These are phyloP conservation scores for Setaria viridis DNA, from an alignment of 202 grass and related monocot species.

Conservation along the genomic window DNA sequence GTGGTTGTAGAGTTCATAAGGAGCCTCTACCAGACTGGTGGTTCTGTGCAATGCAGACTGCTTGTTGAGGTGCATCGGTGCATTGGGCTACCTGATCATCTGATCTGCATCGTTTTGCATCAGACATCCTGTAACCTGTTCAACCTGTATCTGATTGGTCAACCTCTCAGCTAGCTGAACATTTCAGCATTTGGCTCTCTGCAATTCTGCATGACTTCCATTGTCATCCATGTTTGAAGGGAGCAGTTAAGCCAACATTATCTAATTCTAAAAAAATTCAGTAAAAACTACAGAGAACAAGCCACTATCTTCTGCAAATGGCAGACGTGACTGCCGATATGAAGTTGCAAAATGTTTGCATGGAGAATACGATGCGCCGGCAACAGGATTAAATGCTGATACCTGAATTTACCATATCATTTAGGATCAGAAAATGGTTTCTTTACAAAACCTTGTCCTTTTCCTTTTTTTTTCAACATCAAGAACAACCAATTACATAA, in stretches of 20 bases:
- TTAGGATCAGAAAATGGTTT: slow-evolving; percentile 2
- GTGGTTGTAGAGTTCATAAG: slow-evolving; percentile 43
- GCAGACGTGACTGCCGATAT: neutral
- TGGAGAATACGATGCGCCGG: neutral
- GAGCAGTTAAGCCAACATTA: neutral
- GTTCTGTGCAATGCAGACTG: slow-evolving; percentile 35
- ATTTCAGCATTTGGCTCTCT: neutral
- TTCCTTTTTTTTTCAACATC: neutral
- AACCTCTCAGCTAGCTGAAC: neutral
- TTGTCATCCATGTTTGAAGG: neutral
- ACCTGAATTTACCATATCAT: slow-evolving; percentile 28
- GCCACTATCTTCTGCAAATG: neutral
- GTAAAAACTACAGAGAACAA: neutral
- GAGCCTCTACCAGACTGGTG: slow-evolving; percentile 39
- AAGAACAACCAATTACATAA: slow-evolving; percentile 45
- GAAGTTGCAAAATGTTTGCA: slow-evolving; percentile 20
- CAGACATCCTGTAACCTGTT: neutral
- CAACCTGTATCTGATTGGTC: neutral
- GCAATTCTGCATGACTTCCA: neutral
- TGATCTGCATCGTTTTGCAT: slow-evolving; percentile 16
- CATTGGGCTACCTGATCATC: slow-evolving; percentile 12
- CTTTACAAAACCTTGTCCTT: slow-evolving; percentile 19
- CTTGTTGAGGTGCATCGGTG: slow-evolving; percentile 32
- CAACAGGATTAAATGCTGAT: slow-evolving; percentile 6
- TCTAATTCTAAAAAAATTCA: neutral